Conservation (phyloP, 306 rosid species). For the Glycine tomentella region DNA sequence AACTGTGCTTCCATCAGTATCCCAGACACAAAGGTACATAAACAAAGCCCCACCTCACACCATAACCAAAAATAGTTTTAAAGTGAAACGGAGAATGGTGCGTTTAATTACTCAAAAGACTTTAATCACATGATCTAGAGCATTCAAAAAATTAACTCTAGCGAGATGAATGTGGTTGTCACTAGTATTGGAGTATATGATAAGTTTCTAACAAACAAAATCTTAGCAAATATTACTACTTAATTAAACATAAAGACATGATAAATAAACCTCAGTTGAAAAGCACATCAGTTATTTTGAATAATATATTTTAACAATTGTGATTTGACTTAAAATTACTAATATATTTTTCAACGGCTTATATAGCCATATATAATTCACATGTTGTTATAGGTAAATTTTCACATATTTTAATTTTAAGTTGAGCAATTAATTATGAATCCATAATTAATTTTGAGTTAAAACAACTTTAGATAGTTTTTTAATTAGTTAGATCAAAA, state of each 20-base stretch:
- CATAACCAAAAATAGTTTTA: conserved; percentile 32
- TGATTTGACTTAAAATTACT: too few relatives aligned
- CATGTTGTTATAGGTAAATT: too few relatives aligned
- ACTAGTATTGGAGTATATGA: background rate
- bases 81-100: conserved; percentile 11
- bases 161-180: background rate
- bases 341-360: too few relatives aligned
- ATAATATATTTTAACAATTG: too few relatives aligned
- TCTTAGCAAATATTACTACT: background rate
- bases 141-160: background rate
- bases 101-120: background rate
- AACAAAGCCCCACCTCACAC: conserved; percentile 40
- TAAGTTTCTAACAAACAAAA: conserved; percentile 2
- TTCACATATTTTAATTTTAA: too few relatives aligned
- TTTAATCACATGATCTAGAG: conserved; percentile 31
- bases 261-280: background rate
- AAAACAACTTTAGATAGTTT: too few relatives aligned
- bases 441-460: too few relatives aligned
- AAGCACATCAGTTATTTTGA: background rate
- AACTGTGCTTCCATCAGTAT: conserved; percentile 41
- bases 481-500: too few relatives aligned
- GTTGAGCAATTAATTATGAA: too few relatives aligned
- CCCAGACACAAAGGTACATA: conserved; percentile 37
- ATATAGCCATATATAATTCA: too few relatives aligned
- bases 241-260: background rate